phyloP scores from a whole-genome alignment of 2,329 filamentous ascomycete genomes.

The Xylariales sp. region DNA sequence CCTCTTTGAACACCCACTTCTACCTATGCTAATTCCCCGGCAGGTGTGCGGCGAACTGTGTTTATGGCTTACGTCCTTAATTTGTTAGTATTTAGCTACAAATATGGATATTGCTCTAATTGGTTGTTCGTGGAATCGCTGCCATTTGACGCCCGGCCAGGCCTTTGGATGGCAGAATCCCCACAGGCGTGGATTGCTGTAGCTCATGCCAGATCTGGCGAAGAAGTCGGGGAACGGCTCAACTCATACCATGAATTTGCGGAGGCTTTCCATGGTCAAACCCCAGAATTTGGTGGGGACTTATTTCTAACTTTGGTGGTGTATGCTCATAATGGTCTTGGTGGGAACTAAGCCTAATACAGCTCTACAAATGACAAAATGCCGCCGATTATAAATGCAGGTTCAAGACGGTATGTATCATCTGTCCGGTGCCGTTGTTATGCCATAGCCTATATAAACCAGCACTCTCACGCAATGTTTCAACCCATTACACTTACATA shows the following conservation, averaged over 20 bases:
- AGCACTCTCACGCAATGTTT: background rate
- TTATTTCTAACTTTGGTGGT: background rate
- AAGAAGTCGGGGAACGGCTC: background rate
- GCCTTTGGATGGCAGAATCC: background rate
- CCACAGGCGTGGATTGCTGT: background rate
- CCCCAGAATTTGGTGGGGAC: background rate
- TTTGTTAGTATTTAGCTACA: background rate
- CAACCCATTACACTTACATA: background rate
- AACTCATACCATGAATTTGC: background rate
- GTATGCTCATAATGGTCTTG: background rate
- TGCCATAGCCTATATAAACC: background rate
- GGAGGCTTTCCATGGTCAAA: background rate
- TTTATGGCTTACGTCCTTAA: background rate
- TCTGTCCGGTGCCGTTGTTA: background rate
- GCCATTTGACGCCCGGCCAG: background rate
- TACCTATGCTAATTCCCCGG: background rate
- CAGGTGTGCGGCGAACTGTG: background rate
- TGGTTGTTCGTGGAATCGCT: background rate
- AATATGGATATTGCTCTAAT: background rate
- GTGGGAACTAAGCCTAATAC: background rate
- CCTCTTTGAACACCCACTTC: background rate
- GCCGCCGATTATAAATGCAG: background rate
- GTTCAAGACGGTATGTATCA: background rate
- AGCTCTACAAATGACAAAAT: background rate
- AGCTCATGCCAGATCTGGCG: background rate